Evolutionary conservation across 805 yeast species (phyloP).

Genomic region (Metschnikowia orientalis): DNA sequence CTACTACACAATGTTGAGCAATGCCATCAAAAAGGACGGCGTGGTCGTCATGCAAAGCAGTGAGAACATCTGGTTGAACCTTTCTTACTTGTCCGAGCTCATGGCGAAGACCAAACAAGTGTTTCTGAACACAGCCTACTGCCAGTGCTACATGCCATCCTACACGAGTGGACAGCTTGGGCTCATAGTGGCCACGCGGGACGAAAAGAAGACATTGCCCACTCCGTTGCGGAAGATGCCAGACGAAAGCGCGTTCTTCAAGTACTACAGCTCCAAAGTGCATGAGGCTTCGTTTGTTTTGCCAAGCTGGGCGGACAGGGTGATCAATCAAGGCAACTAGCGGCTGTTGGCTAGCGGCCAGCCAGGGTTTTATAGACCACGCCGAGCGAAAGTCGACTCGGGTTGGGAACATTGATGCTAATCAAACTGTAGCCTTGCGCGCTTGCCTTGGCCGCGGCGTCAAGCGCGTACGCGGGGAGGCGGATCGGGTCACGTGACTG

Average conservation of each 20-base stretch:
- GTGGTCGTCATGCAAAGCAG: constrained; percentile 76
- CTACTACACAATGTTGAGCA: constrained; percentile 64
- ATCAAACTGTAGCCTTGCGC: no score
- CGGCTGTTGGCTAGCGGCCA: no score
- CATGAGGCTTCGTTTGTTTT: constrained; percentile 72
- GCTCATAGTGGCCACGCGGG: constrained; percentile 65
- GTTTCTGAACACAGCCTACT: constrained; percentile 58
- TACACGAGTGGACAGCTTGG: constrained; percentile 90
- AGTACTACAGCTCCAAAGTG: constrained; percentile 61
- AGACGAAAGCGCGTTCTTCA: constrained; percentile 47
- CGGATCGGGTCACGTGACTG: constrained; percentile 3
- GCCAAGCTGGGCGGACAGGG: constrained; percentile 70
- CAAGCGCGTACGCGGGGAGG: no score
- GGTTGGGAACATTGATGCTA: no score
- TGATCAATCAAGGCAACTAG: constrained; percentile 19
- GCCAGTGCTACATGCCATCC: constrained; percentile 81
- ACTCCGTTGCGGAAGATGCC: constrained; percentile 49
- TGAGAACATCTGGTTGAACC: constrained; percentile 73
- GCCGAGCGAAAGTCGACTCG: no score
- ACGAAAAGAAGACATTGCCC: constrained; percentile 40
- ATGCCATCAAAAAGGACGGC: constrained; percentile 59
- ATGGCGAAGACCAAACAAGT: constrained; percentile 48
- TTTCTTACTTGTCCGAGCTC: constrained; percentile 47
- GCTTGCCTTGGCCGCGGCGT: no score
- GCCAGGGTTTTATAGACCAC: no score